Evolutionary conservation across 352 stramenopile species (phyloP), one percentile per base, ranked within the genome.

Genomic region (Phytophthora fragariae): DNA sequence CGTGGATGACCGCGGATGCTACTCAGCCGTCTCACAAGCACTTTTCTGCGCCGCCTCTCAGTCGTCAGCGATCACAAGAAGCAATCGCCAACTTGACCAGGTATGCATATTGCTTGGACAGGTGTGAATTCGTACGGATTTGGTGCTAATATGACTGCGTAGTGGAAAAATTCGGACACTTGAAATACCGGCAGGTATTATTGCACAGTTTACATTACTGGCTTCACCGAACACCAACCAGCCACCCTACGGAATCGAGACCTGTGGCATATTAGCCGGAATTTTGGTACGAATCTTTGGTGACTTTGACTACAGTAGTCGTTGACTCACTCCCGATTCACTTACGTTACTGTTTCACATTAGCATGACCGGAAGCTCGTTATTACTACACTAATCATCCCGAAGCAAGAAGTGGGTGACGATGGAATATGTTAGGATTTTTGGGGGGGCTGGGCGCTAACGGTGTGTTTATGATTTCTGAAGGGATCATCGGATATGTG

Each of bases 201-300:
- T 96, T 9, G 71, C 73, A 17, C 75, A 94, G 68, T 97, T 97
- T 58, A 93, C 86, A 11, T 63, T 80, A 11, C 81, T 97, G 47
- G 89, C 91, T n/a, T 80, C 85, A 7, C 80, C 86, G 12, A 97
- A 97, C 70, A 97, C 90, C 6, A 85, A 85, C 31, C 69, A 69
- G 54, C 76, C 67, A 27, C 90, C 89, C 19, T 85, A 97, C 52
- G 92, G 92, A 11, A 95, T 98, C 50, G 92, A 98, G 70, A 97
- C 92, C 4, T 98, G 92, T 70, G 92, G 92, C 12, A 97, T 98
- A 53, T 79, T 98, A 41, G 89, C 90, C 15, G 92, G 89, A 11
- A 81, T 91, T 50, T 60, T 96, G 73, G 86, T 94, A 78, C n/a
- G 79, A 67, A 17, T 24, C 29, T 1, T 47, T 47, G 14, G 39